phyloP scores from a whole-genome alignment of 1,284 basidiomycete species.

The Irpex lacteus region DNA sequence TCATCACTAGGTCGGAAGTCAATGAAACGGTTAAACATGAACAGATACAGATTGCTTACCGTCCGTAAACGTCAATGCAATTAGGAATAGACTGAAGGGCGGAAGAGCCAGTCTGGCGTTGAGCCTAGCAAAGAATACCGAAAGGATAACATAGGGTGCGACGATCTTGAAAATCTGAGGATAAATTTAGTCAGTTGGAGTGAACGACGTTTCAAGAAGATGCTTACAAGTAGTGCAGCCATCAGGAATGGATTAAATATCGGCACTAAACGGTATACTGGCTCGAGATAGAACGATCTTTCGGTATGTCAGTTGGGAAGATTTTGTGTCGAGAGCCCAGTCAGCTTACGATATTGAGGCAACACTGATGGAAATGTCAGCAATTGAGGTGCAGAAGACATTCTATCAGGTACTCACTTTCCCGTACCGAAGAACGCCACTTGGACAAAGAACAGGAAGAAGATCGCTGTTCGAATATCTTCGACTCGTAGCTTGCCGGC shows the following conservation, averaged over 20 bases:
- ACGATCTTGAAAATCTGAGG: slow-evolving; percentile 79
- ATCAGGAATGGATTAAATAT: slow-evolving; percentile 88
- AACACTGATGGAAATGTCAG: slow-evolving; percentile 47
- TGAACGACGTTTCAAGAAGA: not conserved
- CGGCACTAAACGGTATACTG: slow-evolving; percentile 86
- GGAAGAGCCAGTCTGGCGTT: slow-evolving; percentile 66
- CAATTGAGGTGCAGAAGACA: not conserved
- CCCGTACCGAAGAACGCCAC: slow-evolving; percentile 88
- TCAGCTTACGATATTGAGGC: slow-evolving; percentile 79
- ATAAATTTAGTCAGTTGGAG: not conserved
- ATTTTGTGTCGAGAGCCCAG: not conserved
- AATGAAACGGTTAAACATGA: slow-evolving; percentile 4
- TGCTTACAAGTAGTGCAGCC: slow-evolving; percentile 63
- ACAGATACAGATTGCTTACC: slow-evolving; percentile 37
- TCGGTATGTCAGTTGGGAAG: not conserved
- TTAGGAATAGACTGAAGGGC: slow-evolving; percentile 74
- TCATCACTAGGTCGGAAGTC: slow-evolving; percentile 53
- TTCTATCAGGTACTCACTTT: slow-evolving; percentile 55
- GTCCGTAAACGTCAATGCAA: slow-evolving; percentile 73
- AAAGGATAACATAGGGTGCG: slow-evolving; percentile 76
- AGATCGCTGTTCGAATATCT: slow-evolving; percentile 74
- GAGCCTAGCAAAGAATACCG: slow-evolving; percentile 64
- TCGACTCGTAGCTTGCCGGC: slow-evolving; percentile 44
- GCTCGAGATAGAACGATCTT: slow-evolving; percentile 86
- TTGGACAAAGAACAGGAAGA: slow-evolving; percentile 87